Conservation (phyloP, 371 early-diverging fungal genomes). For the Thermomucor indicae-seudaticae region DNA sequence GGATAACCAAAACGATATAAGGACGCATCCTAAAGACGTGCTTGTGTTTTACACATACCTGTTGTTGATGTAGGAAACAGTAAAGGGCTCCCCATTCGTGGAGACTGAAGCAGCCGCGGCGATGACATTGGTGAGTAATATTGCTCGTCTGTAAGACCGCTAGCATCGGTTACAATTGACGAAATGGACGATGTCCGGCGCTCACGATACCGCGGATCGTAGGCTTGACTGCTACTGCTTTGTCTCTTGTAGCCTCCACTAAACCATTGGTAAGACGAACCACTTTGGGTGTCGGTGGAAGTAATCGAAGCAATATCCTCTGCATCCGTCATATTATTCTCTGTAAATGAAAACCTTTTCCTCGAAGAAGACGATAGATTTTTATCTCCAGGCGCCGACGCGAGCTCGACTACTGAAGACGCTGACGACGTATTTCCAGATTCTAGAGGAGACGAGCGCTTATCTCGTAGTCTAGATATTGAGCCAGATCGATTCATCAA, state of each 20-base stretch:
- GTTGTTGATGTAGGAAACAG: slow-evolving; percentile 8
- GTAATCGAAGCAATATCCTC: slow-evolving; percentile 13
- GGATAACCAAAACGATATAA: too few species aligned
- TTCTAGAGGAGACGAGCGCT: slow-evolving; percentile 2
- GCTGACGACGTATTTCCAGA: too few species aligned
- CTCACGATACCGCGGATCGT: slow-evolving; percentile 8
- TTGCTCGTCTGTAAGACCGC: slow-evolving; percentile 14
- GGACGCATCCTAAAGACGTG: too few species aligned
- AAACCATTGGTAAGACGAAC: slow-evolving; percentile 14
- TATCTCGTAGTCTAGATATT: slow-evolving; percentile 17
- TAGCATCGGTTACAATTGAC: slow-evolving; percentile 19
- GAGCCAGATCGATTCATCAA: slow-evolving; percentile 23
- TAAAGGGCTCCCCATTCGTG: slow-evolving; percentile 17
- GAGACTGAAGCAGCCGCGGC: slow-evolving; percentile 12
- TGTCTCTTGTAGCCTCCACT: slow-evolving; percentile 3
- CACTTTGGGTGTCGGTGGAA: slow-evolving; percentile 13
- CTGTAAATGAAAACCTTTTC: too few species aligned
- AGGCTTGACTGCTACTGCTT: slow-evolving; percentile 2
- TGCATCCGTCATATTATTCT: too few species aligned
- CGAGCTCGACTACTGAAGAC: too few species aligned
- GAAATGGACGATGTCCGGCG: slow-evolving; percentile 18
- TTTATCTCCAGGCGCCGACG: slow-evolving; percentile 6
- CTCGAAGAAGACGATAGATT: too few species aligned
- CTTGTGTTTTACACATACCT: too few species aligned
- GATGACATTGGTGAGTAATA: slow-evolving; percentile 17